phyloP scores from a whole-genome alignment of 495 filamentous ascomycete species.

The Aspergillus campestris region DNA sequence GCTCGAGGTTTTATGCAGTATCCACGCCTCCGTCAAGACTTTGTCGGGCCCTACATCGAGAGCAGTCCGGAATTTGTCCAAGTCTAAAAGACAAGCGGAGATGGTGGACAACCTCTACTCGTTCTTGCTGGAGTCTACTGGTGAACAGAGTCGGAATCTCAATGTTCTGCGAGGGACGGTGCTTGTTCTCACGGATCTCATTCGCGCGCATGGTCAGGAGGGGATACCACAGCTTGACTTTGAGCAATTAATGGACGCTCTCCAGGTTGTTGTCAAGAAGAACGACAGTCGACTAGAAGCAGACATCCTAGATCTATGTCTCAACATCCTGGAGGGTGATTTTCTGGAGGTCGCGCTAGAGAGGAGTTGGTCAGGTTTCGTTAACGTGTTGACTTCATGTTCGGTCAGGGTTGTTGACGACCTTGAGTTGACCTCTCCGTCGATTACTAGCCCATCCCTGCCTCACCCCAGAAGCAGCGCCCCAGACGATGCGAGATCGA shows the following conservation, averaged over 20 bases:
- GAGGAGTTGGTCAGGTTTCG: constrained; percentile 24
- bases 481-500: constrained; percentile 30
- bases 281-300: constrained; percentile 46
- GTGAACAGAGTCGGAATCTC: constrained; percentile 43
- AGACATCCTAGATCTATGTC: constrained; percentile 45
- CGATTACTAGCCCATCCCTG: constrained; percentile 15
- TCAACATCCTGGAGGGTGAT: constrained; percentile 34
- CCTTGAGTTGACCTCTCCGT: constrained; percentile 10
- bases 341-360: constrained; percentile 26
- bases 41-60: constrained; percentile 67
- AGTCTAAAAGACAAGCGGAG: constrained; percentile 67
- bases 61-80: constrained; percentile 66
- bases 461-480: constrained; percentile 13
- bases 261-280: constrained; percentile 45
- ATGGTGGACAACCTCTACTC: constrained; percentile 57
- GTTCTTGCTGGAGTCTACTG: constrained; percentile 46
- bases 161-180: constrained; percentile 61
- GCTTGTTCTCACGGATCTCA: constrained; percentile 54
- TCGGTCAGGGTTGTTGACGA: constrained; percentile 47
- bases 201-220: constrained; percentile 47
- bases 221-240: constrained; percentile 52
- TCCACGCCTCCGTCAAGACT: constrained; percentile 63
- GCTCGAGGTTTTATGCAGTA: constrained; percentile 72
- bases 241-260: constrained; percentile 45
- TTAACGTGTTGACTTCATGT: constrained; percentile 52